Base-by-base conservation (phyloP, 495 filamentous ascomycete genomes). In the Penicillium paradoxum region DNA sequence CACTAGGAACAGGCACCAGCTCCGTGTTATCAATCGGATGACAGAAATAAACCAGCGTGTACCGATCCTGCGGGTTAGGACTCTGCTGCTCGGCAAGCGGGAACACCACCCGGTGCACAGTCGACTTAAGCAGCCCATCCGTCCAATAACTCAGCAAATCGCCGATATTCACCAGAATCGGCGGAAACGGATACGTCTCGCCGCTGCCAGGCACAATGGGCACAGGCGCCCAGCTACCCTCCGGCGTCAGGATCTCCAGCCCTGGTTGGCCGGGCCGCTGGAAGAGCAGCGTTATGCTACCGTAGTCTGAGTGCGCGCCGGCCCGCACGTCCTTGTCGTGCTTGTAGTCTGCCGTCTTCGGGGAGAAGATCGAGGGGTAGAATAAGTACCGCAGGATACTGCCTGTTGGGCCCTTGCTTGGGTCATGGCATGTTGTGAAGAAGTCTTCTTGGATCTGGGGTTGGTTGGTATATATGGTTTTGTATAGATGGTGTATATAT, bases 91-190 rank as follows among this genome's bases (percentile, higher is more conserved):
- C 74, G 1, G 62, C 55, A 6, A 73, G 53, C 0, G 90, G 84
- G 45, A 95, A 95, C 11, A 95, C 81, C 17, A 98, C 93, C 24
- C 93, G 75, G 62, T 97, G 93, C 17, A 97, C 84, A 0, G 93
- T 96, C 41, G 83, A 88, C 55, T 86, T 83, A 33, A 97, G 74
- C 43, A 96, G 60, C 2, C 90, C 90, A 45, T 85, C 83, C 1
- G 93, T 97, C 93, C 93, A 98, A 61, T 95, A 90, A 18, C 82
- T 84, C 5, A 98, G 80, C 42, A 96, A 62, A 63, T 98, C 93
- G 2, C 91, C 93, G 29, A 96, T 91, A 60, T 97, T 98, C 22
- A 97, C 83, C 13, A 97, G 74, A 36, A 97, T 90, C 0, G 93
- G 90, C 22, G 88, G 86, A 36, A 77, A 74, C 1, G 74, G 68